phyloP scores from a whole-genome alignment of 805 yeast species.

The Candida sakaeoensis region DNA sequence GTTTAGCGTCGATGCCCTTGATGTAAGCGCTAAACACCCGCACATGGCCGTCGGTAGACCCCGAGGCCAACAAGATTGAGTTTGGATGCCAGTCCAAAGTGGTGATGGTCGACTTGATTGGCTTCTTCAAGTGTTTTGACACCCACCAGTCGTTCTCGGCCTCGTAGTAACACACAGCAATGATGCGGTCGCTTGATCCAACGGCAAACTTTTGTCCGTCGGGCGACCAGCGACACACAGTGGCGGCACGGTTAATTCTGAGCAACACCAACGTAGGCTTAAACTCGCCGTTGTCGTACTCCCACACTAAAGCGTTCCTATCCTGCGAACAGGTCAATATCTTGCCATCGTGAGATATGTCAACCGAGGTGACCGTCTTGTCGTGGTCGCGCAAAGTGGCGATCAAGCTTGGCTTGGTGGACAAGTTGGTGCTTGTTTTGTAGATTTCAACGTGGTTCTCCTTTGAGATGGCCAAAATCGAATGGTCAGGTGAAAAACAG shows the following conservation, averaged over 20 bases:
- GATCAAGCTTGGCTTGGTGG: slow-evolving; percentile 52
- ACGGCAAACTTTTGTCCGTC: slow-evolving; percentile 94
- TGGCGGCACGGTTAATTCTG: slow-evolving; percentile 93
- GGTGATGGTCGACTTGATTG: slow-evolving; percentile 83
- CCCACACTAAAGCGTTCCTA: slow-evolving; percentile 97
- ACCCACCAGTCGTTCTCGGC: slow-evolving; percentile 99
- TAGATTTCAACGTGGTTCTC: slow-evolving; percentile 74
- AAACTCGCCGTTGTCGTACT: slow-evolving; percentile 50
- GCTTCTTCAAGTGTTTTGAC: slow-evolving; percentile 93
- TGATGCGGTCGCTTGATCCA: slow-evolving; percentile 89
- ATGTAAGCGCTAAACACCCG: slow-evolving; percentile 85
- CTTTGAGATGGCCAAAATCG: slow-evolving; percentile 74
- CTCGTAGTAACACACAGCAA: slow-evolving; percentile 95
- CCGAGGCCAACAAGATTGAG: slow-evolving; percentile 80
- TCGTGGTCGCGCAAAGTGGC: slow-evolving; percentile 80
- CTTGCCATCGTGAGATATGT: slow-evolving; percentile 81
- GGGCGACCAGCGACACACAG: slow-evolving; percentile 93
- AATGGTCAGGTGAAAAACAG: slow-evolving; percentile 68
- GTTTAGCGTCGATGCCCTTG: slow-evolving; percentile 84
- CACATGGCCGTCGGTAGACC: slow-evolving; percentile 91
- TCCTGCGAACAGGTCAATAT: slow-evolving; percentile 97
- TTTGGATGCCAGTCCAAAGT: slow-evolving; percentile 92
- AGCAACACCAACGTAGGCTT: slow-evolving; percentile 90
- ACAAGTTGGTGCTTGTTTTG: slow-evolving; percentile 40
- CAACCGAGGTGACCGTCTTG: slow-evolving; percentile 91